These are phyloP conservation scores for Leptographium radiaticola DNA, from an alignment of 2,329 filamentous ascomycete species.

Conservation along the genomic window DNA sequence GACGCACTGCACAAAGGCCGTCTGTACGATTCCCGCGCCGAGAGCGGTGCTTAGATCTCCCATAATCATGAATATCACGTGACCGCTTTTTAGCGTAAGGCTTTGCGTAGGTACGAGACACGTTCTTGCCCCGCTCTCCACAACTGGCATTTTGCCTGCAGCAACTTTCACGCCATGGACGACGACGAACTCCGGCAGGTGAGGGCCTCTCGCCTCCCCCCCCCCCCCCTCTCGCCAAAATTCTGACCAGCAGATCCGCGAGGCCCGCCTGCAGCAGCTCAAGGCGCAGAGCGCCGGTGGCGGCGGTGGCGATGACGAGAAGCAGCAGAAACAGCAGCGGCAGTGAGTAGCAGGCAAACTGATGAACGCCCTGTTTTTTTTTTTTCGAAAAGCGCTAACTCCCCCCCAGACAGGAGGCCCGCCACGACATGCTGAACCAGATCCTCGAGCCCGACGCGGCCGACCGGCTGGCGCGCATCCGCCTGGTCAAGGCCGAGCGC, in stretches of 20 bases:
- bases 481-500: slow-evolving; percentile 86
- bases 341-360: slow-evolving; percentile 17
- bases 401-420: slow-evolving; percentile 40
- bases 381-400: slow-evolving; percentile 8
- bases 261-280: slow-evolving; percentile 85
- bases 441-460: slow-evolving; percentile 91
- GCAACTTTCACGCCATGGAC: slow-evolving; percentile 18
- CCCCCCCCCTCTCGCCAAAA: not conserved
- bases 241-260: slow-evolving; percentile 55
- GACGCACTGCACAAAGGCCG: no score
- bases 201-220: not conserved
- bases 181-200: slow-evolving; percentile 27
- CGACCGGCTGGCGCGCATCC: slow-evolving; percentile 85
- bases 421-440: slow-evolving; percentile 68
- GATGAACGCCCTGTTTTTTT: no score
- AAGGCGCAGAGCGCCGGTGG: slow-evolving; percentile 52
- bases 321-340: slow-evolving; percentile 45
- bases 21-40: no score
- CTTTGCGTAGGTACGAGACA: no score
- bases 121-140: no score
- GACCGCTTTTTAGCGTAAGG: no score
- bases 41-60: no score
- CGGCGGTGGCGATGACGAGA: slow-evolving; percentile 34
- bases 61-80: no score
- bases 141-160: no score